Base-by-base conservation (phyloP, 2,329 filamentous ascomycete genomes). In the Stagonosporopsis tanaceti region DNA sequence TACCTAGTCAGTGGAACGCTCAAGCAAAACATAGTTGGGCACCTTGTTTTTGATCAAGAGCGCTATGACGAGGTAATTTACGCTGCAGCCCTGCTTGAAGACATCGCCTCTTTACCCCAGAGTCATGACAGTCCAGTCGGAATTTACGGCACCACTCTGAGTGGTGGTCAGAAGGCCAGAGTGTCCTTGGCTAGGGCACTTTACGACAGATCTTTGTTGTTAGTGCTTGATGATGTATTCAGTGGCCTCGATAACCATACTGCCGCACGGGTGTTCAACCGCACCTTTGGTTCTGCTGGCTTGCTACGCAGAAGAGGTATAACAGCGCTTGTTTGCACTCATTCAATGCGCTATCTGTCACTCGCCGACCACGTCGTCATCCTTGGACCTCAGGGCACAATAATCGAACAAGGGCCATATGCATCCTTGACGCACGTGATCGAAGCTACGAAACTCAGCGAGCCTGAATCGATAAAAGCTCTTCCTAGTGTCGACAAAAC, bases 151-250 rank as follows among this genome's bases (percentile, higher is more conserved):
- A 52, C 25, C 80, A 20, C 80, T 79, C 34, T 74, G 80, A 45
- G 80, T 80, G 69, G 69, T n/a, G 69, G 69, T 6, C 69, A 72
- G 42, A 71, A 70, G 40, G 65, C 69, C 44, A 59, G 69, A 12
- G 65, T 72, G 17, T 59, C 62, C 12, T 48, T 72, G 14, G 70
- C 70, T 1, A 53, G 70, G 30, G 67, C 69, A 14, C 69, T 82
- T 4, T 83, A 82, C 64, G 71, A 79, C 12, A 70, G 75, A 37
- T 73, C 72, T 38, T 67, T 74, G 14, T 62, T 80, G 14, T 63
- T 81, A 17, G 68, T 83, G 12, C 67, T 82, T 6, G 81, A 82
- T 54, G 80, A 82, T 59, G 74, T 80, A 6, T 73, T 83, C 15
- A 80, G 76, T 47, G 80, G 80, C 8, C 71, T 83, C 4, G 81